Evolutionary conservation across 1,139 yeast genomes (phyloP), one percentile per base, ranked within the genome.

Genomic region (Trichomonascaceae sp.): DNA sequence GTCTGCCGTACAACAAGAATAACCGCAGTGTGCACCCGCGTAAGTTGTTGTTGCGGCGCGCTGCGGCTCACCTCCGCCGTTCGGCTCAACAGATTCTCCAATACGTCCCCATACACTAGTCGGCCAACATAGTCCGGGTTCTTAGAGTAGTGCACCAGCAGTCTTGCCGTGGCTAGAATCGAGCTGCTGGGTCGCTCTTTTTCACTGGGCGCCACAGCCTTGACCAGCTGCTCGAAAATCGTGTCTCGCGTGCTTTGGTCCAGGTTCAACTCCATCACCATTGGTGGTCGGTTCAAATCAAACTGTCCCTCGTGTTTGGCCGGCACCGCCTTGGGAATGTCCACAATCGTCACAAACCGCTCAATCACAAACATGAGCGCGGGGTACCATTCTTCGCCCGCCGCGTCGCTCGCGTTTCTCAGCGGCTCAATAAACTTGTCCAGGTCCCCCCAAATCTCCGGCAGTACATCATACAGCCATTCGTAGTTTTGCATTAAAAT

Each of bases 1-100:
- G 85, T 73, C 35, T 80, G 65, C 48, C 95, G 67, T 4, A 77
- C 55, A 18, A 84, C 59, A 16, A 73, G 60, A 14, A 48, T 34
- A 4, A 54, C 29, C 2, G 54, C 42, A 8, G 51, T 47, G 20
- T 51, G 48, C 15, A 63, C 53, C 13, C 58, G 48, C n/a, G 52
- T 54, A 15, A 48, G 41, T 16, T 35, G 34, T 2, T 34, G 16
- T 5, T 50, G 23, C 9, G 6, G 9, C 23, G 9, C 23, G 6
- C 11, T 20, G 11, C 9, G 6, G 14, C 58, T 46, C 31, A 53
- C 50, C 4, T 38, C 33, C 15, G 45, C 44, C 18, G 58, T 45
- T 18, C 53, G 46, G 3, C 37, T 35, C 23, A 66, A 37, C 14
- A 66, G 39, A n/a, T 47, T 40, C 9, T 41, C 48, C 3, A 68